Conservation (phyloP, 2,329 filamentous ascomycete genomes). For the Pestalotiopsis sp. region DNA sequence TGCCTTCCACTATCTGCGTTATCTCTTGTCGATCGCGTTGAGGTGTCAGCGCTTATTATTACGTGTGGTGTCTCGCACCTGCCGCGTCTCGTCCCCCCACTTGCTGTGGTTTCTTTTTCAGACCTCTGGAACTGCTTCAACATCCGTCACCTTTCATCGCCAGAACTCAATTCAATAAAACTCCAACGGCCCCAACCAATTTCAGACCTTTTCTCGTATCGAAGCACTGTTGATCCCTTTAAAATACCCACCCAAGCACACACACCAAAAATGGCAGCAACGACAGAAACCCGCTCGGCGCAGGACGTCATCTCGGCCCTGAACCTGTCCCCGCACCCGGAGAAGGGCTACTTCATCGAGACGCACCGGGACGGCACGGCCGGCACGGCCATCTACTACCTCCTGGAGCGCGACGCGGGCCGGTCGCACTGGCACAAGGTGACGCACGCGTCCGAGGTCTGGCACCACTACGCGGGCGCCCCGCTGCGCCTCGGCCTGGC, state of each 20-base stretch:
- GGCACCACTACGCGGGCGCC: conserved; percentile 57
- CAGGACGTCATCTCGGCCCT: conserved; percentile 46
- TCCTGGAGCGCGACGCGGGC: conserved; percentile 45
- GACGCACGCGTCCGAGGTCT: conserved; percentile 48
- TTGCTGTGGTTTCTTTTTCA: neutral
- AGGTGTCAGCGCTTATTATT: neutral
- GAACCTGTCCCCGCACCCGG: conserved; percentile 44
- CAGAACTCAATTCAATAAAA: no score
- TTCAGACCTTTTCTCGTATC: neutral
- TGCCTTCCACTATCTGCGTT: neutral
- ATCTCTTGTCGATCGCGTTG: neutral
- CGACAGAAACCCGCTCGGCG: conserved; percentile 33
- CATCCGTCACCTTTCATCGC: neutral
- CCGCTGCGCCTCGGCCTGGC: conserved; percentile 48
- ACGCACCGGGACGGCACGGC: conserved; percentile 47
- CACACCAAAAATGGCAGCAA: conserved; percentile 20
- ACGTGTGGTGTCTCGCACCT: neutral
- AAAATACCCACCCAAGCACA: neutral
- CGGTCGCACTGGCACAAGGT: conserved; percentile 54
- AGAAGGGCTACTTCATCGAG: conserved; percentile 52
- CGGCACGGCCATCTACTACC: conserved; percentile 56
- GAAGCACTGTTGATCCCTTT: no score
- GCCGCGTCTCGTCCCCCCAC: neutral
- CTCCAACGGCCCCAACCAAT: neutral
- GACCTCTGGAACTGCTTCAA: neutral